Base-by-base conservation (phyloP, 1,284 basidiomycete genomes). In the Moniliophthora roreri region DNA sequence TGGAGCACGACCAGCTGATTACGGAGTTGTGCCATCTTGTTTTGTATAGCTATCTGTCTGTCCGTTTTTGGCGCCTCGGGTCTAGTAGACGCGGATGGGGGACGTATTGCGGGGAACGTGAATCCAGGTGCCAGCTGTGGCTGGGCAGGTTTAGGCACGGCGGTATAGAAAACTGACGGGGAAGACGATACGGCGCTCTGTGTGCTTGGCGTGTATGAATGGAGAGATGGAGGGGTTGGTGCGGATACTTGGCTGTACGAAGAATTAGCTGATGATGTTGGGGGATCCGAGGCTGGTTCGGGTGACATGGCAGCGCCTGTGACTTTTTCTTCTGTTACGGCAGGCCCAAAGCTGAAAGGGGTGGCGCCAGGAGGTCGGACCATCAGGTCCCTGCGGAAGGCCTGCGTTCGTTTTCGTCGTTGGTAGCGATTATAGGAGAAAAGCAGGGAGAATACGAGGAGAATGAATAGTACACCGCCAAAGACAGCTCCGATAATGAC, bases 361-460 rank as follows among this genome's bases (percentile, higher is more conserved):
- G 39, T 40, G 39, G 16, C 21, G 39, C 16, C 21, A 9, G 3
- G 4, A 9, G 11, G 26, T 26, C 10, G 28, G 24, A 32, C 24
- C 44, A 46, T 46, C 11, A 46, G 15, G 15, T 46, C 44, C n/a
- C 44, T 23, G 10, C 26, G 44, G 24, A 46, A 46, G 18, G 44
- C 44, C 5, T 28, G 16, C 16, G 44, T 46, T n/a, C 16, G 44
- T 32, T 32, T 23, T 23, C 44, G 44, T 3, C 44, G 44, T 46
- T 46, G 24, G 18, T 28, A 28, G 11, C 44, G 44, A 16, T 46
- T 46, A 26, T 46, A 46, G n/a, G 24, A 8, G 44, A 46, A 46
- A n/a, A 46, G 44, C 4, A 46, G 44, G 21, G 18, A n/a, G 44
- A 46, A 32, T 11, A 46, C n/a, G 9, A 46, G 44, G 44, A 46